Evolutionary conservation across 2,329 filamentous ascomycete genomes (phyloP), one percentile per base, ranked within the genome.

Genomic region (Sphaerulina populicola): DNA sequence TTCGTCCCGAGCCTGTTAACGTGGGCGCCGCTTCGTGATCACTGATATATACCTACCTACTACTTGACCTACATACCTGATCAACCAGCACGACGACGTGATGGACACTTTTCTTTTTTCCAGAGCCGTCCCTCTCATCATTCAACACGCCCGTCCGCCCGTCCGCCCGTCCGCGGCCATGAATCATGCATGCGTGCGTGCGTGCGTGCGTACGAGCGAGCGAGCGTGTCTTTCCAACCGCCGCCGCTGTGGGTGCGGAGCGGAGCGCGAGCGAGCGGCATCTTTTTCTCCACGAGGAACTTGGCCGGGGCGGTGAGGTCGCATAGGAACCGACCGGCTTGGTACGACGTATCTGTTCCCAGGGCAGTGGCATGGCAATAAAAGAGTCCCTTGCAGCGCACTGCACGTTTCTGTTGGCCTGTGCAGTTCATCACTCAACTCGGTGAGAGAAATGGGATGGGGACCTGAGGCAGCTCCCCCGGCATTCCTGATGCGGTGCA

Each of bases 311-410:
- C 46, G 46, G 46, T 48, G 46, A 48, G 46, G 46, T 48, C 46
- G 46, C 46, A 46, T 37, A 33, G 36, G 14, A 29, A 18, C n/a
- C 9, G 43, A 30, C 43, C 31, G 14, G 43, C 43, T 15, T 31
- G 18, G 53, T 57, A 52, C 52, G 37, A 30, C 41, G 38, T 47
- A 48, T 49, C 44, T 21, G 46, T 23, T 31, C 35, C 47, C 47
- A 44, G 15, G 40, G 30, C 41, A 23, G 23, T 12, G 57, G 44
- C 38, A 38, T 41, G 23, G 46, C 42, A 51, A 52, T 44, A 31
- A 27, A 27, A 18, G 18, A 18, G 41, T 44, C 48, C 48, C 54
- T 53, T 53, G 54, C 56, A 51, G 51, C 47, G 31, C 36, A 50
- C 51, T 56, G 49, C 56, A 52, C 50, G 47, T 40, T 51, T 47